A percentile compares a stretch with the other conserved stretches of the same genome.
Conservation (phyloP, 2,329 filamentous ascomycete genomes). For the Sphaerulina musiva region DNA sequence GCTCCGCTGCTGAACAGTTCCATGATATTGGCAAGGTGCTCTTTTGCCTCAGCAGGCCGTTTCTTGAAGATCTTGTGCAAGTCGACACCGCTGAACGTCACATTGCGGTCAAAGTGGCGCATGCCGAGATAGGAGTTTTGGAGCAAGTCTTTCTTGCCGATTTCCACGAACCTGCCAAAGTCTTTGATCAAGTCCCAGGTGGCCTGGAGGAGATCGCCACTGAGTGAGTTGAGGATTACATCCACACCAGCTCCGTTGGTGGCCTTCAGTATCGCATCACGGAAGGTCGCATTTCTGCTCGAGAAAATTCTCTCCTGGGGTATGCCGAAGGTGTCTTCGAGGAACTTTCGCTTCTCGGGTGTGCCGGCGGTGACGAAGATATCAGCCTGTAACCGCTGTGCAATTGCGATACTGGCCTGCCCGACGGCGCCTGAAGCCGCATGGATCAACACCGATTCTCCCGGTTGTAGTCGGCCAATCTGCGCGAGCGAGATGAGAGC, state of each 20-base stretch:
- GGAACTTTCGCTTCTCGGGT: conserved; percentile 24
- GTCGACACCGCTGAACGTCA: neutral
- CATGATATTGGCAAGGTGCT: too few species aligned
- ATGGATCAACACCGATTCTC: conserved; percentile 31
- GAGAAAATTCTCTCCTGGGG: conserved; percentile 32
- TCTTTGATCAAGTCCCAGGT: conserved; percentile 28
- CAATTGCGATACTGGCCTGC: conserved; percentile 30
- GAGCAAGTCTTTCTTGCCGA: conserved; percentile 21
- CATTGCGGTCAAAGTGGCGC: conserved; percentile 11
- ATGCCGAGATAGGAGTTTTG: conserved; percentile 16
- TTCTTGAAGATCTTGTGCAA: too few species aligned
- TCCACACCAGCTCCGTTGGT: conserved; percentile 34
- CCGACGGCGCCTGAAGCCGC: conserved; percentile 32
- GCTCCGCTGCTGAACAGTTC: too few species aligned
- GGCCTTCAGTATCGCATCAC: conserved; percentile 19
- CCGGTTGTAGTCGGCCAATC: too few species aligned
- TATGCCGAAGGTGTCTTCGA: conserved; percentile 28
- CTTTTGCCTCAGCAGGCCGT: too few species aligned
- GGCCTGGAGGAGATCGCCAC: conserved; percentile 26
- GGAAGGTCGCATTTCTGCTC: conserved; percentile 29
- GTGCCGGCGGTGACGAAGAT: conserved; percentile 31
- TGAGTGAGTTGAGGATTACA: conserved; percentile 31
- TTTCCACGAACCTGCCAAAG: conserved; percentile 31
- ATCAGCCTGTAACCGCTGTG: conserved; percentile 23
- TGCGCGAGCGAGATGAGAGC: too few species aligned